Conservation (phyloP, 352 stramenopile genomes). For the Phytophthora tubulina region DNA sequence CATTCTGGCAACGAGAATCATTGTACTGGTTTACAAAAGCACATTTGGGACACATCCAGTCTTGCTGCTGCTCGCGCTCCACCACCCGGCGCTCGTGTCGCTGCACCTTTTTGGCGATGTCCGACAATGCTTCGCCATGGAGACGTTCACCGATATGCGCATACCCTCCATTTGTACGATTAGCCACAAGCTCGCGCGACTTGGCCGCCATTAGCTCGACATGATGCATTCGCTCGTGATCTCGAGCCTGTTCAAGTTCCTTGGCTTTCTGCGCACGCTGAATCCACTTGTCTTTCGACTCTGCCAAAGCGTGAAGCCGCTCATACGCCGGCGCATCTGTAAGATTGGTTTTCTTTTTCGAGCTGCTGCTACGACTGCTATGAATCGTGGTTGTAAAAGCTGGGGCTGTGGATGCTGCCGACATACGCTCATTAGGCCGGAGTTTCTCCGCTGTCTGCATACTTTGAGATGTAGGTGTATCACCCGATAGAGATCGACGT, state of each 20-base stretch:
- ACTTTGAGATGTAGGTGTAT: conserved; percentile 49
- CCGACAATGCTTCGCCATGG: conserved; percentile 75
- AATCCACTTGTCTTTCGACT: conserved; percentile 81
- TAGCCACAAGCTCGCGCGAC: conserved; percentile 64
- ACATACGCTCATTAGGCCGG: conserved; percentile 23
- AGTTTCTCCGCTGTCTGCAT: conserved; percentile 49
- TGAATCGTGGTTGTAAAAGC: conserved; percentile 32
- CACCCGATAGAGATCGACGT: conserved; percentile 26
- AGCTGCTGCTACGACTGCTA: conserved; percentile 15
- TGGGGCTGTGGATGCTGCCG: conserved; percentile 19
- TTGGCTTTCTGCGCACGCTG: conserved; percentile 75
- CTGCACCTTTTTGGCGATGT: conserved; percentile 73
- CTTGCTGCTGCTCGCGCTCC: conserved; percentile 59
- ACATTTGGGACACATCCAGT: conserved; percentile 88
- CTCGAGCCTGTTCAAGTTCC: conserved; percentile 57
- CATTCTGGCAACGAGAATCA: conserved; percentile 71
- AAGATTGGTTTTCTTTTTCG: conserved; percentile 48
- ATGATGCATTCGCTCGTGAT: conserved; percentile 50
- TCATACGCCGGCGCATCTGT: conserved; percentile 59
- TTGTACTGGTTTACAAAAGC: conserved; percentile 67
- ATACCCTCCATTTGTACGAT: conserved; percentile 64
- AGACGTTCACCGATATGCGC: conserved; percentile 75
- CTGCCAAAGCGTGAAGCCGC: conserved; percentile 73
- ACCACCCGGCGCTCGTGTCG: conserved; percentile 48
- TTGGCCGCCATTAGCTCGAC: conserved; percentile 69